A percentile compares a stretch with the other conserved stretches of the same genome.
Evolutionary conservation across 768 basidiomycete species (phyloP).

Genomic region (Lentinula boryana): DNA sequence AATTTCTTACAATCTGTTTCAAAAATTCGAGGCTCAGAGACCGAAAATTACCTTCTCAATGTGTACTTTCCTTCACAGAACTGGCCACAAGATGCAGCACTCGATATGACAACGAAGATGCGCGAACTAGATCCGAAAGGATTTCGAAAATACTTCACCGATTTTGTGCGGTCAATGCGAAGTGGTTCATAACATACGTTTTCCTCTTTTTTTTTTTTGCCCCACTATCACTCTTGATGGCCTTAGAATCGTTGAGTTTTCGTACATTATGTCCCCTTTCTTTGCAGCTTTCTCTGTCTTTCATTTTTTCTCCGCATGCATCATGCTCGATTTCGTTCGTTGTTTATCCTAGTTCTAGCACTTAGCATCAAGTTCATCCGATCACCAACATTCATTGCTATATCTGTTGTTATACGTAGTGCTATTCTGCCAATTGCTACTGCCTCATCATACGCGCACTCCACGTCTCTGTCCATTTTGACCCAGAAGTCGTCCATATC

Average conservation of each 20-base stretch:
- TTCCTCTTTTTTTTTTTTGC: no score
- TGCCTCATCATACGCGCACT: not conserved
- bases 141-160: conserved; percentile 85
- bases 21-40: conserved; percentile 76
- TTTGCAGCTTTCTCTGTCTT: not conserved
- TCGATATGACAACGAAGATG: conserved; percentile 74
- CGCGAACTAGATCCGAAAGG: conserved; percentile 66
- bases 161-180: conserved; percentile 73
- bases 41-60: conserved; percentile 69
- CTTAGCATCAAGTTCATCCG: not conserved
- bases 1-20: conserved; percentile 75
- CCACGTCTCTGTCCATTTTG: no score
- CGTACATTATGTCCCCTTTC: not conserved
- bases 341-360: not conserved
- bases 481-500: no score
- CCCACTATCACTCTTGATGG: not conserved
- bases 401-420: not conserved
- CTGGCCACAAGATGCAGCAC: conserved; percentile 73
- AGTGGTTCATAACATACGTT: conserved; percentile 38
- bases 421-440: not conserved
- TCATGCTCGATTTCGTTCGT: not conserved
- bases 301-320: not conserved
- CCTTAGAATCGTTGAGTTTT: not conserved
- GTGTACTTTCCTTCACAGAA: conserved; percentile 85
- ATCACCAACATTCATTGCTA: not conserved